These are phyloP conservation scores for Leishmania braziliensis DNA, from an alignment of 208 protist species.

Conservation along the genomic window DNA sequence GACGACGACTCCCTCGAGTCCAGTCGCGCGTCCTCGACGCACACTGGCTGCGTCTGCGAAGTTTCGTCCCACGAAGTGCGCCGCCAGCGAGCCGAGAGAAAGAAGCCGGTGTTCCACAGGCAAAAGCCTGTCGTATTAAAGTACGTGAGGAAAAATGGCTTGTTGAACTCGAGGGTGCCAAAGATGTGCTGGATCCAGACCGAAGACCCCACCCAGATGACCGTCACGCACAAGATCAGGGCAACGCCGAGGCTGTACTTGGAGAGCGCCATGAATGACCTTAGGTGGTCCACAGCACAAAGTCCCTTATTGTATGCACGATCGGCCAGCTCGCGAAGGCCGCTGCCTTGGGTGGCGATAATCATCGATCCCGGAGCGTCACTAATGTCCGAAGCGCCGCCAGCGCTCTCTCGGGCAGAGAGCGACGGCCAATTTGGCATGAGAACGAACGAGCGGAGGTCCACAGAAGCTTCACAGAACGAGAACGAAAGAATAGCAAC, in stretches of 20 bases:
- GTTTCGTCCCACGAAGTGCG: constrained; percentile 55
- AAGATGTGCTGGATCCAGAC: constrained; percentile 93
- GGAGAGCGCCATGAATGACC: constrained; percentile 31
- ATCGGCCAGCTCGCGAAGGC: not conserved
- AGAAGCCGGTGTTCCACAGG: constrained; percentile 82
- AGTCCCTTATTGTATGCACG: not conserved
- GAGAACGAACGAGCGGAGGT: not conserved
- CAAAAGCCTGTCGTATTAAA: constrained; percentile 91
- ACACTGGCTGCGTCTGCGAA: constrained; percentile 40
- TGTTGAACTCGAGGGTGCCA: constrained; percentile 72
- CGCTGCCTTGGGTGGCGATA: constrained; percentile 1
- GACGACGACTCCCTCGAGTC: constrained; percentile 3
- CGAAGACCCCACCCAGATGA: constrained; percentile 92
- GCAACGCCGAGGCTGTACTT: constrained; percentile 82
- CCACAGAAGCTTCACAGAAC: not conserved
- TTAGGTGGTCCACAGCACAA: not conserved
- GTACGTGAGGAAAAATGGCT: constrained; percentile 92
- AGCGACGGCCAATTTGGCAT: not conserved
- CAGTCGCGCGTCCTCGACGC: constrained; percentile 56
- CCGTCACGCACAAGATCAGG: constrained; percentile 84
- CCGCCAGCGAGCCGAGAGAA: constrained; percentile 59
- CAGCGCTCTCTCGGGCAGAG: not conserved
- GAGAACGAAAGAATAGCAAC: not conserved
- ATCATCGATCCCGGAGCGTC: not conserved
- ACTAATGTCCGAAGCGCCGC: not conserved